Base-by-base conservation (phyloP, 2,329 filamentous ascomycete species). In the Saccharata proteae region DNA sequence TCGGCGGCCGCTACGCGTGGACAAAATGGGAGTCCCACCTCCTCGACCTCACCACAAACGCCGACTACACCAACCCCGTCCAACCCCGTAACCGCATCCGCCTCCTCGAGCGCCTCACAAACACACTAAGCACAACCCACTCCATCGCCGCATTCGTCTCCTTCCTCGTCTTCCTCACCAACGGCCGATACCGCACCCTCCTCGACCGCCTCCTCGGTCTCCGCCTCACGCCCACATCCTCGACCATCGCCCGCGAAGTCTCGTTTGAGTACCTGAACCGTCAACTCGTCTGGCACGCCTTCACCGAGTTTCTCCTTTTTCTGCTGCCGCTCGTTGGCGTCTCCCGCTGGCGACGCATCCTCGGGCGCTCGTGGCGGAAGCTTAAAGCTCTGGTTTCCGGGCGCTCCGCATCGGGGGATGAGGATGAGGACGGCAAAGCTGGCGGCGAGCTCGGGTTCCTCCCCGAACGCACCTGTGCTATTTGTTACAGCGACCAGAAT, bases 211-310 rank as follows among this genome's bases (percentile, higher is more conserved):
- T 90, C 8, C 63, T 98, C 33, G 71, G 81, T 36, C 77, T 98
- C 55, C 77, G 88, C 34, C 71, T 98, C 26, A 80, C 84, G 3
- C 80, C 90, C 6, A 80, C 81, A 4, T 86, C 80, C 3, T 84
- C 53, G 37, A 17, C 74, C 48, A 80, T 92, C 40, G 83, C 75
- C 51, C 72, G 88, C 18, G 85, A 96, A 56, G 86, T 98, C 16
- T 93, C 83, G 1, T 96, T 98, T 51, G 90, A 98, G 58, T 96
- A 94, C 48, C 72, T 96, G 29, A 98, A 98, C 54, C 77, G 90
- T 28, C 90, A 98, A 59, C 74, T 98, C 8, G 90, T 98, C 21
- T 98, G 90, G 90, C 90, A 98, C 58, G 90, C 90, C n/a, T 93
- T 98, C 48, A 98, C 90, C 16, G 90, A 98, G 54, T 98, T 98